Evolutionary conservation across 2,329 filamentous ascomycete species (phyloP).

Genomic region (Fusarium sp.): DNA sequence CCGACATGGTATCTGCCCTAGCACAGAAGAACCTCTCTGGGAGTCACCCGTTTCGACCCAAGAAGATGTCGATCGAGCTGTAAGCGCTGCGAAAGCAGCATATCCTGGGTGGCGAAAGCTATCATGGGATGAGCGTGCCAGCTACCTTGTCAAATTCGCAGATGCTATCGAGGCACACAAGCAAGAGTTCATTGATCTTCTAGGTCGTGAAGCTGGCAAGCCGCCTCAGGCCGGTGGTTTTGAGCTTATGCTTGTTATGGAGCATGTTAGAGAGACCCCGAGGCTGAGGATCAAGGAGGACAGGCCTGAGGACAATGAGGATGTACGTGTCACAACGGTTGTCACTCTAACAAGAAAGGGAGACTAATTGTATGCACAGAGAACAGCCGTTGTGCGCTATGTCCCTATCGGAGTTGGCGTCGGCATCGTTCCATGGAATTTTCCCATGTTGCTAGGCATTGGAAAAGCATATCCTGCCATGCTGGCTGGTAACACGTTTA

Average conservation of each 20-base stretch:
- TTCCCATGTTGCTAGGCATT: conserved; percentile 27
- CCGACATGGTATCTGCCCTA: conserved; percentile 42
- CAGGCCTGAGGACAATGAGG: conserved; percentile 24
- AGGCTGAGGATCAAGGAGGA: conserved; percentile 22
- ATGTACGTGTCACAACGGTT: not conserved
- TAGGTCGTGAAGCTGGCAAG: conserved; percentile 41
- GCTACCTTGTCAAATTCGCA: conserved; percentile 39
- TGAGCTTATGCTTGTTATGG: conserved; percentile 4
- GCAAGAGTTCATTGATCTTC: conserved; percentile 35
- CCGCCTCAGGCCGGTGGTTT: conserved; percentile 24
- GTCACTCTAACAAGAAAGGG: rapidly evolving
- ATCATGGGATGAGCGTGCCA: conserved; percentile 38
- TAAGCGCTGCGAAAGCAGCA: conserved; percentile 40
- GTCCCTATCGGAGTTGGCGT: conserved; percentile 26
- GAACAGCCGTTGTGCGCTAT: not conserved
- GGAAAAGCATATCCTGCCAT: conserved; percentile 66
- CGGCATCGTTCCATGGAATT: conserved; percentile 41
- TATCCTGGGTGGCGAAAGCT: conserved; percentile 45
- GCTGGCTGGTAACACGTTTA: conserved; percentile 64
- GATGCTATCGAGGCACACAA: conserved; percentile 41
- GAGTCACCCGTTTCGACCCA: conserved; percentile 42
- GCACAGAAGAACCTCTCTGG: conserved; percentile 46
- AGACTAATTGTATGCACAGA: conserved; percentile 12
- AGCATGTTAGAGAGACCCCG: not conserved
- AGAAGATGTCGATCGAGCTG: conserved; percentile 46